phyloP scores from a whole-genome alignment of 345 rosid species.

The Passiflora organensis region DNA sequence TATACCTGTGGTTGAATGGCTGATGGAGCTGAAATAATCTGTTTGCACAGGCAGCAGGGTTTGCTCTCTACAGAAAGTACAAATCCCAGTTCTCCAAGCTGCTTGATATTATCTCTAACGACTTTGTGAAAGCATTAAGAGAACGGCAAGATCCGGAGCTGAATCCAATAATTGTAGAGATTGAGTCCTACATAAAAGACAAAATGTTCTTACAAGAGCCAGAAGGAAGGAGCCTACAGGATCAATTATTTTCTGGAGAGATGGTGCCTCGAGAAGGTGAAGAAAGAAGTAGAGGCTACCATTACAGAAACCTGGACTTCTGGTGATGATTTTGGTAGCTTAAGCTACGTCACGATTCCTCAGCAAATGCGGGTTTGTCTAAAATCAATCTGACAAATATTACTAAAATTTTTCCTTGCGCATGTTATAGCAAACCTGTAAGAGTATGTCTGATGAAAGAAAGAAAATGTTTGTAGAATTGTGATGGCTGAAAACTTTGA shows the following conservation, averaged over 20 bases:
- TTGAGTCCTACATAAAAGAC: constrained; percentile 60
- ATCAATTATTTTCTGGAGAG: constrained; percentile 34
- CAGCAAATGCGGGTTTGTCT: too few relatives aligned
- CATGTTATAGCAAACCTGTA: too few relatives aligned
- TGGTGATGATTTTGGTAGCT: too few relatives aligned
- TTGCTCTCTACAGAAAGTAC: constrained; percentile 53
- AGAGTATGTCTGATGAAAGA: too few relatives aligned
- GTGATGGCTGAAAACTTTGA: too few relatives aligned
- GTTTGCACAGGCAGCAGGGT: constrained; percentile 67
- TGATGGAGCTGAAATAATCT: background rate
- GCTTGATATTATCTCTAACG: constrained; percentile 43
- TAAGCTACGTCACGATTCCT: too few relatives aligned
- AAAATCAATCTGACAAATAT: too few relatives aligned
- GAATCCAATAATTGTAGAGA: constrained; percentile 35
- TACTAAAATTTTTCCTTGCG: too few relatives aligned
- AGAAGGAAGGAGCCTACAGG: constrained; percentile 50
- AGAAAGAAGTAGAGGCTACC: constrained; percentile 10
- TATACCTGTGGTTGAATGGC: background rate
- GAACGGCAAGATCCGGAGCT: constrained; percentile 42
- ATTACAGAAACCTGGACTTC: background rate
- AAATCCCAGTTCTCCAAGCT: constrained; percentile 63
- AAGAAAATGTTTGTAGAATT: too few relatives aligned
- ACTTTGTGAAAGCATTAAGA: constrained; percentile 51
- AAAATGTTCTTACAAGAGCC: constrained; percentile 55
- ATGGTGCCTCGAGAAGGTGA: constrained; percentile 29